Evolutionary conservation across 805 yeast genomes (phyloP), one percentile per base, ranked within the genome.

Genomic region (Kluyveromyces siamensis): DNA sequence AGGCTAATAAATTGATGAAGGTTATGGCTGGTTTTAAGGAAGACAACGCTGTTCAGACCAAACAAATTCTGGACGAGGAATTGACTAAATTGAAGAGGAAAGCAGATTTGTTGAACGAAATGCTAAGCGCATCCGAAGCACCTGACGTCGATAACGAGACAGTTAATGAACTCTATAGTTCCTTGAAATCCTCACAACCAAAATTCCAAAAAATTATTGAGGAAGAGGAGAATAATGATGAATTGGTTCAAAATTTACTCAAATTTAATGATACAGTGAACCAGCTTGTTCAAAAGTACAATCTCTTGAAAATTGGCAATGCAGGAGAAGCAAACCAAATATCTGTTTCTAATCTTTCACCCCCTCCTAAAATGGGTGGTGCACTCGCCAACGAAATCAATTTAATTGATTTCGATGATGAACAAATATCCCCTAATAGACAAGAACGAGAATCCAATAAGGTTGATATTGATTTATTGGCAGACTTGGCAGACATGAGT

Each of bases 11-110:
- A 57, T 76, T 93, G 66, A 93, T 93, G 99, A 89, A 91, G 65
- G 81, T 93, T 56, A 89, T 93, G 96, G 96, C 98, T 6, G 99
- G 99, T 6, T 93, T 88, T 72, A 86, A 86, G 65, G 88, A 86
- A 59, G 96, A 89, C 63, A 79, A 81, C 52, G 60, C 64, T 11
- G 71, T 76, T 17, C 71, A 76, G 52, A 85, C 88, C 55, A 81
- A 80, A 60, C 87, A 85, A 49, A 80, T 85, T 57, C 84, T 90
- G 35, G 81, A 83, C 35, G 87, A 84, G 54, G 98, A 93, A 61
- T 73, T 93, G 47, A 87, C 85, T 44, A 83, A 86, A 63, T 75
- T 93, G 59, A 83, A 80, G 57, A 77, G 96, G 49, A 93, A 93
- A 68, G 86, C 88, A 13, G 95, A 87, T 54, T 73, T 93, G 41